Conservation (phyloP, 441 rosid genomes). For the Arabidopsis hybrid region DNA sequence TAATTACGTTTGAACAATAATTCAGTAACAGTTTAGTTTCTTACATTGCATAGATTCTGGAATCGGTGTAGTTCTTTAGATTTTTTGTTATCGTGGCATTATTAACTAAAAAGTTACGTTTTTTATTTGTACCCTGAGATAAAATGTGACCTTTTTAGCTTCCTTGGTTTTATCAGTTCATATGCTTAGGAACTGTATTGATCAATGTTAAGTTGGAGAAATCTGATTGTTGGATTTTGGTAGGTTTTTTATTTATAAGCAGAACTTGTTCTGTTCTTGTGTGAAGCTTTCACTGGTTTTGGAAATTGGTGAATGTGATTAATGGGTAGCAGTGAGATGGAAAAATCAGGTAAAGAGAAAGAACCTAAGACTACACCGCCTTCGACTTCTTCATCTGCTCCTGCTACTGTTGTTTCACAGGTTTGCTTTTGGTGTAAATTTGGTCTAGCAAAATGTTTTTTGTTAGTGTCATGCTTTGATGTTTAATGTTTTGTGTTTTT, state of each 20-base stretch:
- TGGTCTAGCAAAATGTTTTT: background rate
- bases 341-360: constrained; percentile 75
- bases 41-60: constrained; percentile 20
- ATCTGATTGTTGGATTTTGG: constrained; percentile 21
- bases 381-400: constrained; percentile 48
- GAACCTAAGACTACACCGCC: constrained; percentile 61
- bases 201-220: background rate
- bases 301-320: constrained; percentile 42
- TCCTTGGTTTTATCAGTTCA: constrained; percentile 9
- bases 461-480: constrained; percentile 10
- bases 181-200: constrained; percentile 10
- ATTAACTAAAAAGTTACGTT: constrained; percentile 11
- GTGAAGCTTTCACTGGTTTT: constrained; percentile 58
- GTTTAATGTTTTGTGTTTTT: constrained; percentile 27
- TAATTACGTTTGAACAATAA: background rate
- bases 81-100: constrained; percentile 11
- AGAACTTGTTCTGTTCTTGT: background rate
- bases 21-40: background rate
- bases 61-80: background rate
- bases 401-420: constrained; percentile 62
- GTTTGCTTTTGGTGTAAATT: constrained; percentile 42
- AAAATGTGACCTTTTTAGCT: constrained; percentile 24
- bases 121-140: constrained; percentile 1
- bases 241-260: constrained; percentile 1
- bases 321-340: constrained; percentile 83